These are phyloP conservation scores for Oehlia diaphana DNA, from an alignment of 192 early-diverging fungal genomes.

Conservation along the genomic window DNA sequence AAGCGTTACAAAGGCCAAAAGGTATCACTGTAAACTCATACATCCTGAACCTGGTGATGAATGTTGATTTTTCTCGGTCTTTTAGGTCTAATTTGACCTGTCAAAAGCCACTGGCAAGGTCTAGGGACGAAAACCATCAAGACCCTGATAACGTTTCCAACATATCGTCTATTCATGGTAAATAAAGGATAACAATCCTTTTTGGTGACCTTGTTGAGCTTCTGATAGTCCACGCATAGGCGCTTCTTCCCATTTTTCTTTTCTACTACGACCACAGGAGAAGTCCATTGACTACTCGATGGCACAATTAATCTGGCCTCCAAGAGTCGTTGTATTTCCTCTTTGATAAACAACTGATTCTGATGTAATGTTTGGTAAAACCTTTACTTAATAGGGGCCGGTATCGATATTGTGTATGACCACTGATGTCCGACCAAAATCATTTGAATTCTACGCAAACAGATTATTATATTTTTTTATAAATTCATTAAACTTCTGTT, in stretches of 20 bases:
- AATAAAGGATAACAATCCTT: conserved; percentile 42
- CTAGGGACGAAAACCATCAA: conserved; percentile 29
- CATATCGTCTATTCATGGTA: conserved; percentile 41
- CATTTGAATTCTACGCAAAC: too few relatives aligned
- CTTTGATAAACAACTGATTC: neutral
- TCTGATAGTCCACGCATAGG: conserved; percentile 43
- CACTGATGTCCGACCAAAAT: too few relatives aligned
- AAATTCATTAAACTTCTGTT: too few relatives aligned
- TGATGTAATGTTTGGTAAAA: neutral
- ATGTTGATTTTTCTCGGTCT: conserved; percentile 29
- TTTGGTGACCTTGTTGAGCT: conserved; percentile 41
- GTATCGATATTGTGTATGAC: too few relatives aligned
- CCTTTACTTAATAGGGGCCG: too few relatives aligned
- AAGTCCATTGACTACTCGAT: conserved; percentile 11
- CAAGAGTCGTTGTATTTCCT: neutral
- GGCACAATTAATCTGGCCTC: neutral
- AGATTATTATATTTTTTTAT: too few relatives aligned
- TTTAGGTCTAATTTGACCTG: conserved; percentile 6
- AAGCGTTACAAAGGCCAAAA: conserved; percentile 36
- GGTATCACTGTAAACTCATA: conserved; percentile 32
- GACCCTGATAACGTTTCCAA: conserved; percentile 4
- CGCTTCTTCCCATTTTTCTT: conserved; percentile 46
- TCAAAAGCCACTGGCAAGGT: conserved; percentile 30
- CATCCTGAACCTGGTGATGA: conserved; percentile 18
- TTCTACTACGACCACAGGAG: conserved; percentile 41